Conservation (phyloP, 139 green algal species). For the Chlorokybus atmophyticus region DNA sequence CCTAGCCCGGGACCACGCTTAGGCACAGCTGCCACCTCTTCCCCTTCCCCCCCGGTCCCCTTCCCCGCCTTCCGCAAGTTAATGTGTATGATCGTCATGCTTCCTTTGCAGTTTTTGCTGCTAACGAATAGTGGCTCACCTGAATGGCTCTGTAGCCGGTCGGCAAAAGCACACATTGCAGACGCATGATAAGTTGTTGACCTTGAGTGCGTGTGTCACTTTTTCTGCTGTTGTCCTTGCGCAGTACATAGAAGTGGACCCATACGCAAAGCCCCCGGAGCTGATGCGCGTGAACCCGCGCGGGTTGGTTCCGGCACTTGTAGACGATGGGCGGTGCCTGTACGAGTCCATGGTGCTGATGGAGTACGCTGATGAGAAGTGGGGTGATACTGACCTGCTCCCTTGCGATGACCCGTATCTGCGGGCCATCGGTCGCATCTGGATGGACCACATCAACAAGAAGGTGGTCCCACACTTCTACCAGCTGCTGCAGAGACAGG, state of each 20-base stretch:
- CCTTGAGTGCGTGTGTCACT: too few species aligned
- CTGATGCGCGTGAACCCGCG: slow-evolving; percentile 30
- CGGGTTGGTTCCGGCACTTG: slow-evolving; percentile 27
- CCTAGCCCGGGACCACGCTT: too few species aligned
- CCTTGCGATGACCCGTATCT: background rate
- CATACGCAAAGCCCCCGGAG: slow-evolving; percentile 29
- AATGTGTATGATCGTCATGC: too few species aligned
- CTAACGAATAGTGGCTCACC: too few species aligned
- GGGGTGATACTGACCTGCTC: background rate
- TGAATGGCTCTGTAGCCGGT: too few species aligned
- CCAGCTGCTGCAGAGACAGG: slow-evolving; percentile 22
- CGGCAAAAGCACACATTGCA: too few species aligned
- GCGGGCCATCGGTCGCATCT: slow-evolving; percentile 22
- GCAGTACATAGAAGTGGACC: slow-evolving; percentile 30
- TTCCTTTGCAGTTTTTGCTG: too few species aligned
- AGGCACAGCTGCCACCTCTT: too few species aligned
- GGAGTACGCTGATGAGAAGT: slow-evolving; percentile 26
- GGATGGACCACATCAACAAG: slow-evolving; percentile 25
- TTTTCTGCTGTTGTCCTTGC: too few species aligned
- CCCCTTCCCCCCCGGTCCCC: too few species aligned
- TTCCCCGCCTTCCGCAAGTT: too few species aligned
- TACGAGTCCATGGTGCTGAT: slow-evolving; percentile 30
- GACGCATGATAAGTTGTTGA: too few species aligned
- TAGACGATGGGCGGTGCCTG: slow-evolving; percentile 8
- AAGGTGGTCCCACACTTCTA: slow-evolving; percentile 29